A percentile compares a stretch with the other conserved stretches of the same genome.
These are phyloP conservation scores for Petunia axillaris DNA, from an alignment of 257 asterid genomes.

Conservation along the genomic window DNA sequence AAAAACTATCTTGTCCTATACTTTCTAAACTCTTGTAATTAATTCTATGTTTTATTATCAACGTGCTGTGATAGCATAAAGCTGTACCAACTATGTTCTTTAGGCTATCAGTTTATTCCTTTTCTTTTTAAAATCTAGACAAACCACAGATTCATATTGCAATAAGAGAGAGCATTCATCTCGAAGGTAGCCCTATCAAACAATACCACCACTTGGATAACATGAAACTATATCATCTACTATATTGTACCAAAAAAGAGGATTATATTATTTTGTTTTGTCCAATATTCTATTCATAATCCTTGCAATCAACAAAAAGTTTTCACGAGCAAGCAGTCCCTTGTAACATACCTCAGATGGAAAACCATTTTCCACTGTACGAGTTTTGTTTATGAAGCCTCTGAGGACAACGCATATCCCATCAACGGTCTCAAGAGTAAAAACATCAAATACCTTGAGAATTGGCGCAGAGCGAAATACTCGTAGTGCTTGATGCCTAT, in stretches of 20 bases:
- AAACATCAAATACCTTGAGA: conserved; percentile 51
- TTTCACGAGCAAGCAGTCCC: conserved; percentile 11
- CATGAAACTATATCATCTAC: not conserved
- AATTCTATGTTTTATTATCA: not conserved
- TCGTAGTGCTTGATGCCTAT: conserved; percentile 40
- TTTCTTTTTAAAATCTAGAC: not conserved
- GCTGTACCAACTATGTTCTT: not conserved
- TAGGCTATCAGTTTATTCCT: not conserved
- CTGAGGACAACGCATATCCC: conserved; percentile 57
- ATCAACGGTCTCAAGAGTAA: conserved; percentile 69
- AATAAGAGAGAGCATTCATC: not conserved
- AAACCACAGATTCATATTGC: conserved; percentile 8
- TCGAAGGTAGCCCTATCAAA: not conserved
- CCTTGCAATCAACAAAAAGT: not conserved
- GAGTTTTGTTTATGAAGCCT: conserved; percentile 65
- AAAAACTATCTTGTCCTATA: not conserved
- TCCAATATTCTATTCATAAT: not conserved
- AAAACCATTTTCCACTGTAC: conserved; percentile 67
- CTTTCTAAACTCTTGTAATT: not conserved
- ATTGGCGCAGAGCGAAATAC: conserved; percentile 78
- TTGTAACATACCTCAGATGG: conserved; percentile 60
- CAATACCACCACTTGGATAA: not conserved
- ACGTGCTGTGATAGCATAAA: not conserved
- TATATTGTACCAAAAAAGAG: not conserved
- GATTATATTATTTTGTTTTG: not conserved